Conservation (phyloP, 129 eudicot genomes). For the Oenanthe sinensis region DNA sequence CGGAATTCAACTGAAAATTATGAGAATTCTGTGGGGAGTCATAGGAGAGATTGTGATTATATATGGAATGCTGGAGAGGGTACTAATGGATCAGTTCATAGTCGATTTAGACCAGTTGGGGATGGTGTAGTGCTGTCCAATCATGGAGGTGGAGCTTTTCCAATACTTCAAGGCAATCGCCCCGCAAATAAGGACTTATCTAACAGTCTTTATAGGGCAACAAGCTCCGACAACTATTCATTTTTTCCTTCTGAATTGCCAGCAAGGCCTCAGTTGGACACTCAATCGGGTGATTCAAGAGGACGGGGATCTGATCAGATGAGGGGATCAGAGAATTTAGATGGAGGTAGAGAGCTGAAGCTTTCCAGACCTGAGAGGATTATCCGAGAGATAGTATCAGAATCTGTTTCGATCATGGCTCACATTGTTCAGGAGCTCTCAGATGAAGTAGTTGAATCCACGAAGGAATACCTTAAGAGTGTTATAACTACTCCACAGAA, state of each 20-base stretch:
- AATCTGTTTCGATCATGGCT: slow-evolving; percentile 65
- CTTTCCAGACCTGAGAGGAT: slow-evolving; percentile 67
- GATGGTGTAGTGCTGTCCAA: slow-evolving; percentile 56
- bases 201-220: slow-evolving; percentile 12
- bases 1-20: slow-evolving; percentile 67
- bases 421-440: slow-evolving; percentile 72
- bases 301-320: slow-evolving; percentile 45
- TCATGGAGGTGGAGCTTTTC: slow-evolving; percentile 30
- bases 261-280: slow-evolving; percentile 59
- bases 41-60: slow-evolving; percentile 57
- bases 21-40: slow-evolving; percentile 69
- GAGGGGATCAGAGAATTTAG: slow-evolving; percentile 43
- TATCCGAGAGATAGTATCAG: slow-evolving; percentile 62
- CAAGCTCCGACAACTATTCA: slow-evolving; percentile 51
- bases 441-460: slow-evolving; percentile 64
- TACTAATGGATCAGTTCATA: slow-evolving; percentile 89
- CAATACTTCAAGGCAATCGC: slow-evolving; percentile 36
- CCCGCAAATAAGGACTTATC: slow-evolving; percentile 9
- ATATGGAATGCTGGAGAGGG: slow-evolving; percentile 96
- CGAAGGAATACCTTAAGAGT: slow-evolving; percentile 62
- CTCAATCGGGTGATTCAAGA: slow-evolving; percentile 61
- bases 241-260: slow-evolving; percentile 83
- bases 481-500: slow-evolving; percentile 39
- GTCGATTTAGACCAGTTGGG: slow-evolving; percentile 84
- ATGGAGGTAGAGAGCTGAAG: slow-evolving; percentile 36